These are phyloP conservation scores for Hemileccinum rubropunctum DNA, from an alignment of 768 basidiomycete genomes.

Conservation along the genomic window DNA sequence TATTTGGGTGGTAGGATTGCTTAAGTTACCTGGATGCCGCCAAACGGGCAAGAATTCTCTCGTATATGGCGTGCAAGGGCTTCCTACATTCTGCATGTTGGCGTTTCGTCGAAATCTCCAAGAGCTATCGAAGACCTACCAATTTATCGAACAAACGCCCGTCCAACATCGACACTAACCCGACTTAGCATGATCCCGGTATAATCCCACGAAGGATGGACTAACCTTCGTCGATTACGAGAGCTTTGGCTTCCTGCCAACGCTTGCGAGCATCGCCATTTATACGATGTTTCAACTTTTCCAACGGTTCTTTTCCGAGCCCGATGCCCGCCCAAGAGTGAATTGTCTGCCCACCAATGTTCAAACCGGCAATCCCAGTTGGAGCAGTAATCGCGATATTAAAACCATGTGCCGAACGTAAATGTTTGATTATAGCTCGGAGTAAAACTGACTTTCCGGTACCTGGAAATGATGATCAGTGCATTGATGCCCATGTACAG, in stretches of 20 bases:
- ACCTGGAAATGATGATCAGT: constrained; percentile 30
- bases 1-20: background rate
- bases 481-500: background rate
- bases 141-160: constrained; percentile 69
- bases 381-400: constrained; percentile 62
- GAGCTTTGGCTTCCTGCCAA: constrained; percentile 51
- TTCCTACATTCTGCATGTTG: constrained; percentile 18
- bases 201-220: background rate
- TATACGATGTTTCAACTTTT: constrained; percentile 40
- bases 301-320: constrained; percentile 48
- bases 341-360: constrained; percentile 67
- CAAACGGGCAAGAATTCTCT: constrained; percentile 47
- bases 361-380: constrained; percentile 63
- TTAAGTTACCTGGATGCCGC: constrained; percentile 57
- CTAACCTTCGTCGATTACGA: constrained; percentile 73
- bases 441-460: constrained; percentile 75
- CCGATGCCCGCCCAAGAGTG: constrained; percentile 69
- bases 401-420: constrained; percentile 29
- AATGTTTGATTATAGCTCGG: constrained; percentile 51
- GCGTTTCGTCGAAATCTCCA: constrained; percentile 18
- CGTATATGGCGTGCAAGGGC: constrained; percentile 45
- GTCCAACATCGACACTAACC: constrained; percentile 74
- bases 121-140: constrained; percentile 40
- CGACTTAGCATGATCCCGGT: background rate
- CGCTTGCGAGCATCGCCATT: constrained; percentile 27